These are phyloP conservation scores for Macrolepiota fuliginosa DNA, from an alignment of 768 basidiomycete species.

Conservation along the genomic window DNA sequence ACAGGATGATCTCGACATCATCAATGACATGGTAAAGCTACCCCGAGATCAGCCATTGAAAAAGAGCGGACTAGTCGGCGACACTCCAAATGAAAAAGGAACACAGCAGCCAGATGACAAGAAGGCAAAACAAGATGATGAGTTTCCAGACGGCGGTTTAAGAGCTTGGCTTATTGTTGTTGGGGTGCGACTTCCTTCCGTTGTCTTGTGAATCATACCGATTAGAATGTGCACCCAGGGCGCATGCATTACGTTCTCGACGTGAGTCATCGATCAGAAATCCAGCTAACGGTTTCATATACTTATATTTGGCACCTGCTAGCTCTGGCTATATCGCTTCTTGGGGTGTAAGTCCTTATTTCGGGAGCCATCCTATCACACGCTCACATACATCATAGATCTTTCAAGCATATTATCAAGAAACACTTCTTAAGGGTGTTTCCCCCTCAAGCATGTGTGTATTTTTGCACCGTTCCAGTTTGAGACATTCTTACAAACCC, in stretches of 20 bases:
- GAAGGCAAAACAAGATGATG: conserved; percentile 18
- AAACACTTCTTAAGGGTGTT: neutral
- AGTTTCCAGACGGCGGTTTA: conserved; percentile 43
- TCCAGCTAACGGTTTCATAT: conserved; percentile 10
- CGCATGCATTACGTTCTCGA: conserved; percentile 44
- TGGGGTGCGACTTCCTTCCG: conserved; percentile 30
- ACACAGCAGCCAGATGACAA: neutral
- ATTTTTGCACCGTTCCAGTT: conserved; percentile 37
- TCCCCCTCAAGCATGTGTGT: conserved; percentile 51
- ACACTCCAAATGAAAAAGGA: too few relatives aligned
- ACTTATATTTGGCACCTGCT: conserved; percentile 3
- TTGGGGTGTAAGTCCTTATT: conserved; percentile 59
- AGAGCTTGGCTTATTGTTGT: conserved; percentile 44
- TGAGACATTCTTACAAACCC: conserved; percentile 20
- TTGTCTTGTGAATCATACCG: neutral
- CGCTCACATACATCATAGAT: neutral
- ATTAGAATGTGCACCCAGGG: conserved; percentile 23
- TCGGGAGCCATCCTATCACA: neutral
- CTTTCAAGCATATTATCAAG: conserved; percentile 8
- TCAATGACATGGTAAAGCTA: neutral
- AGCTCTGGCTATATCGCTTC: conserved; percentile 71
- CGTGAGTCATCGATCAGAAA: conserved; percentile 30
- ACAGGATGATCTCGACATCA: neutral
- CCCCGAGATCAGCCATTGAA: neutral
- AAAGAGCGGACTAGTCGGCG: neutral